A percentile compares a stretch with the other conserved stretches of the same genome.
These are phyloP conservation scores for Suillus spraguei DNA, from an alignment of 768 basidiomycete genomes.

Conservation along the genomic window DNA sequence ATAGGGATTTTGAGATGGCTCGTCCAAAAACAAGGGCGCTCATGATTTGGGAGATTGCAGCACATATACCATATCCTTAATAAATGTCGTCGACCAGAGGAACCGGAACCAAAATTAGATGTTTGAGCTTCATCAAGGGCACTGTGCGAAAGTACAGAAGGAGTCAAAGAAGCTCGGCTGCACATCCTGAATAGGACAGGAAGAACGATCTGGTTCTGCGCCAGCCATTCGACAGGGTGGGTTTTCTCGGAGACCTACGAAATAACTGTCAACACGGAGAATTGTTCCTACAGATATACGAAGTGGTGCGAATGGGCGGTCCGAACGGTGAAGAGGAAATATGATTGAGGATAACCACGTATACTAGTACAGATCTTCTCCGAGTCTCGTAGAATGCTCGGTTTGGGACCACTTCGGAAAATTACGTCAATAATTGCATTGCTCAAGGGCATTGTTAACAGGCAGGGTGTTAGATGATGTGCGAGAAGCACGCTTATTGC, in stretches of 20 bases:
- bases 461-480: background rate
- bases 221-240: background rate
- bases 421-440: background rate
- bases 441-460: background rate
- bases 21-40: conserved; percentile 17
- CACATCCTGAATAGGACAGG: background rate
- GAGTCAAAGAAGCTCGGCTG: background rate
- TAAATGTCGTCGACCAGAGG: conserved; percentile 15
- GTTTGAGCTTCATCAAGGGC: background rate
- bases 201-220: background rate
- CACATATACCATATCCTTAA: conserved; percentile 11
- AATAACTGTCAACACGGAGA: background rate
- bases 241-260: background rate
- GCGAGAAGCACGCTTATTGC: background rate
- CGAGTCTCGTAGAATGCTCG: background rate
- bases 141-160: conserved; percentile 3
- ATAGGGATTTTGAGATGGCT: conserved; percentile 12
- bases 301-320: background rate
- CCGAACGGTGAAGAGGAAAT: background rate
- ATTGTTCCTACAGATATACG: background rate
- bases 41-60: conserved; percentile 27
- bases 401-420: background rate
- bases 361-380: background rate
- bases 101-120: background rate
- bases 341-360: background rate